phyloP scores from a whole-genome alignment of 129 eudicot species.

The carrot (Daucus carota) region DNA sequence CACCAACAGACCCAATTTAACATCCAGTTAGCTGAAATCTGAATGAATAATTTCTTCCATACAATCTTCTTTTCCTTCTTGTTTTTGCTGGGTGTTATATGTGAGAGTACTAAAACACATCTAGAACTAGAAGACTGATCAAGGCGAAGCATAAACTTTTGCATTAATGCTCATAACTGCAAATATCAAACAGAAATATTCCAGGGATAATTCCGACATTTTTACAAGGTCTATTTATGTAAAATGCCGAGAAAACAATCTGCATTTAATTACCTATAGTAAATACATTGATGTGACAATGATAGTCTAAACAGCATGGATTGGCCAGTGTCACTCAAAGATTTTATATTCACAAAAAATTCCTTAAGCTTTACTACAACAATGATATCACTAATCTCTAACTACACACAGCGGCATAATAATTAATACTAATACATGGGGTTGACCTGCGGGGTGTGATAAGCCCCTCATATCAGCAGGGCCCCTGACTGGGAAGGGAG shows the following conservation, averaged over 20 bases:
- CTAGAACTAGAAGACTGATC: too few relatives aligned
- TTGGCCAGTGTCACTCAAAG: constrained; percentile 16
- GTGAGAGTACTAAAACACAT: too few relatives aligned
- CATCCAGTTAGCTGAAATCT: too few relatives aligned
- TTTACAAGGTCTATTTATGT: too few relatives aligned
- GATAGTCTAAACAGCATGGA: constrained; percentile 12
- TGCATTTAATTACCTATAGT: neutral
- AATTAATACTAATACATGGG: constrained; percentile 19
- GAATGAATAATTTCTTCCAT: too few relatives aligned
- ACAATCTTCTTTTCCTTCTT: too few relatives aligned
- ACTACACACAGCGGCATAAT: constrained; percentile 28
- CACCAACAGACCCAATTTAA: too few relatives aligned
- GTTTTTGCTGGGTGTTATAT: too few relatives aligned
- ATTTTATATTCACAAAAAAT: constrained; percentile 52
- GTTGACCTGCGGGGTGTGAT: constrained; percentile 27
- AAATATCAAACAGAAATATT: too few relatives aligned
- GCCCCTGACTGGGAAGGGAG: neutral
- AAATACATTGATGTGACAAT: neutral
- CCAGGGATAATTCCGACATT: too few relatives aligned
- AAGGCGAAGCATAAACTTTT: too few relatives aligned
- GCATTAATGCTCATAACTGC: too few relatives aligned
- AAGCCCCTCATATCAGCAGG: constrained; percentile 25
- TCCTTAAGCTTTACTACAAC: constrained; percentile 36
- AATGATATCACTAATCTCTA: constrained; percentile 29
- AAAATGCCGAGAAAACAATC: neutral